Percentiles rank a stretch among this genome's conserved stretches.
Conservation (phyloP, 2,329 filamentous ascomycete species). For the Ophiostoma himal-ulmi region DNA sequence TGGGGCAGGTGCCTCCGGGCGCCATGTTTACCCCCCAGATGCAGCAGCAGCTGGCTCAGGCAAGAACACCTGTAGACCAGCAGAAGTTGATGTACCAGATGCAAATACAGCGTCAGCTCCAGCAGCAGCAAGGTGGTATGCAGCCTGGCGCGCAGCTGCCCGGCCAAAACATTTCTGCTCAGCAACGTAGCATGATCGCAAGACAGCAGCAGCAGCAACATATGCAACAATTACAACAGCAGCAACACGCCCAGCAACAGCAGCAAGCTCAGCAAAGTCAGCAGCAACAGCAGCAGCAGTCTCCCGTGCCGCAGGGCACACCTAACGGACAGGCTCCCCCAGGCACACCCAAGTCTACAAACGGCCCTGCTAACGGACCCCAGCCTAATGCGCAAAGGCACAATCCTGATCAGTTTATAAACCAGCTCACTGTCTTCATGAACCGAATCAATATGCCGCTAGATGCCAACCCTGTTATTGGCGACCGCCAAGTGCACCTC, state of each 20-base stretch:
- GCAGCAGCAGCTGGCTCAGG: conserved; percentile 39
- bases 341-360: conserved; percentile 29
- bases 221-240: conserved; percentile 33
- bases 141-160: conserved; percentile 36
- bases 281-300: conserved; percentile 32
- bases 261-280: conserved; percentile 36
- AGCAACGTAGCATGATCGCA: conserved; percentile 35
- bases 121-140: conserved; percentile 38
- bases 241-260: conserved; percentile 36
- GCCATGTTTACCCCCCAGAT: conserved; percentile 33
- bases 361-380: conserved; percentile 23
- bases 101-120: conserved; percentile 71
- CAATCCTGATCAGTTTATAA: conserved; percentile 64
- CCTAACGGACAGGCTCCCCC: conserved; percentile 53
- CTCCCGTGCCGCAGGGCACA: conserved; percentile 29
- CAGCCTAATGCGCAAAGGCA: conserved; percentile 28
- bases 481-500: conserved; percentile 67
- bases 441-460: conserved; percentile 64
- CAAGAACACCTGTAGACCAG: conserved; percentile 58
- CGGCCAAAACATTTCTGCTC: conserved; percentile 30
- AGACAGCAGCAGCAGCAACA: conserved; percentile 34
- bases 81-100: conserved; percentile 78
- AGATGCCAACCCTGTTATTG: conserved; percentile 67
- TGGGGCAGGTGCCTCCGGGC: conserved; percentile 39
- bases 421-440: conserved; percentile 74